Evolutionary conservation across 257 asterid species (phyloP), one percentile per base, ranked within the genome.

Genomic region (Hygrophila difformis): DNA sequence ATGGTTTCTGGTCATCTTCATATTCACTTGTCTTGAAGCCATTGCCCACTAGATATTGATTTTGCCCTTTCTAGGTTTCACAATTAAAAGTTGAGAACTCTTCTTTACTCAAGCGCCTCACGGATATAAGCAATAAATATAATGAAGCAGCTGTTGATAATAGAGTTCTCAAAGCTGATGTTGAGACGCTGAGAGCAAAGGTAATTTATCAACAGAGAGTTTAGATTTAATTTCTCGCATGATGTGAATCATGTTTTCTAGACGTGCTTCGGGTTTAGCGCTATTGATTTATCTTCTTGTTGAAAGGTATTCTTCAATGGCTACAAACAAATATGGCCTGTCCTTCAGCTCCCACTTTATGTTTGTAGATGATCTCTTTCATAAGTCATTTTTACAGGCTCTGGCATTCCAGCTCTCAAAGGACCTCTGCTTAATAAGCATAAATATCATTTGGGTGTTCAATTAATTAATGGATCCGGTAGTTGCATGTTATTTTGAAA

Each of bases 81-180:
- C 81, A 84, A 50, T 57, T 81, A 59, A 71, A 70, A 63, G 84
- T 63, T 8, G 97, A 88, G 64, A 88, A 88, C 56, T 75, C 97
- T 39, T 74, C 95, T 38, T 49, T 84, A 35, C 67, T 75, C 64
- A 75, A 84, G 67, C 89, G 93, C 55, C 70, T 84, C 22, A 65
- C 87, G 1, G 98, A 89, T 59, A 69, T 80, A 63, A 82, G 75
- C 76, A 80, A 74, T 38, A 89, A 89, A 62, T 82, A 79, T 75
- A 89, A 76, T 34, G 98, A 82, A 67, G 73, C 96, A 52, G 94
- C 93, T 37, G 98, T 85, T 57, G 96, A 85, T 73, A 82, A 85
- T 54, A 74, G 98, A 68, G 91, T 89, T 68, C 69, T 89, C 66
- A 89, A 85, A 69, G 98, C 98, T 62, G 92, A 89, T 65, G 84